Base-by-base conservation (phyloP, 2,329 filamentous ascomycete genomes). In the Ophiobolus disseminans region DNA sequence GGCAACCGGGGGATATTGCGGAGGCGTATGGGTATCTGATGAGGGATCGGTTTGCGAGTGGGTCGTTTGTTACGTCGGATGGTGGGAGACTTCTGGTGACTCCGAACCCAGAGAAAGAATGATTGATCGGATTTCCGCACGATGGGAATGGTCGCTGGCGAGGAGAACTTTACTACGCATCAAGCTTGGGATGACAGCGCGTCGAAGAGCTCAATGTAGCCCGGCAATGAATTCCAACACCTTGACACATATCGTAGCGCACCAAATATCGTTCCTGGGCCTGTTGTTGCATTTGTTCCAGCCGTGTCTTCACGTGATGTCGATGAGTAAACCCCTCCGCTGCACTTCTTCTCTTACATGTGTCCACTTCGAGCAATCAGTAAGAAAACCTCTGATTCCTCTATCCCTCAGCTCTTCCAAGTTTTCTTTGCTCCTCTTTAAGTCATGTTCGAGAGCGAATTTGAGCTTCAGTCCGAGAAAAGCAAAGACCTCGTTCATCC, bases 21-120 rank as follows among this genome's bases (percentile, higher is more conserved):
- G 76, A 79, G 64, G 69, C 72, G 16, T 78, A 78, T 69, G 56
- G 73, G 3, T 77, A 73, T 57, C 36, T 73, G 8, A 78, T 79
- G 76, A 73, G 69, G 53, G 76, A 78, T 62, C 41, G 56, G 26
- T 76, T 73, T 57, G 65, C 69, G 8, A 76, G 70, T 1, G 76
- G 76, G 1, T 57, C 49, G 9, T 45, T 66, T 21, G 53, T 75
- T 6, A 58, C 59, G 8, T 63, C 63, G 17, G 70, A 76, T 57
- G 75, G 75, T 10, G 76, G 76, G 5, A 66, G 60, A 35, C 43
- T 75, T 43, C 47, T 67, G 54, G 50, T 59, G 5, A 23, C 39
- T 3, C 25, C 25, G 35, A 22, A 20, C 7, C 28, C 31, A 5
- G 31, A 38, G 22, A 48, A 22, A n/a, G n/a, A 39, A 11, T 25